Base-by-base conservation (phyloP, 2,329 filamentous ascomycete genomes). In the Acrocalymma vagum region DNA sequence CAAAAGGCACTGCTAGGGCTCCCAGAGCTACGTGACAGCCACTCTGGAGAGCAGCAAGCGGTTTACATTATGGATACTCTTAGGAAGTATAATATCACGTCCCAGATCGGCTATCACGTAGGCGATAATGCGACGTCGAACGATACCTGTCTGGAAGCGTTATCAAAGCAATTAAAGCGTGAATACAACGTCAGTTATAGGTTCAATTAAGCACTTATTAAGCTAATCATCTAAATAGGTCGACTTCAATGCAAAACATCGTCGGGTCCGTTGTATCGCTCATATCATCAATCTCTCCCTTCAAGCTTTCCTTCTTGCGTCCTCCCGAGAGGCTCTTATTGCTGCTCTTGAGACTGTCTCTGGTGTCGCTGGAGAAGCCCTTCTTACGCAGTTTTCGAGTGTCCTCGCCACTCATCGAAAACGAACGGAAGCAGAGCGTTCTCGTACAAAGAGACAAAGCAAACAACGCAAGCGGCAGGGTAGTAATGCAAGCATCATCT, bases 201-300 rank as follows among this genome's bases (percentile, higher is more conserved):
- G n/a, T n/a, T n/a, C n/a, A n/a, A n/a, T n/a, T n/a, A n/a, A n/a
- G n/a, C n/a, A n/a, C n/a, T n/a, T n/a, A n/a, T n/a, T n/a, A n/a
- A n/a, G n/a, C n/a, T n/a, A n/a, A n/a, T n/a, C n/a, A n/a, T 35
- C 17, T 22, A 15, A 37, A 22, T 27, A 37, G 33, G 16, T 29
- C 22, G 18, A 37, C 9, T 37, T 17, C 16, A 23, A 42, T 16
- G 4, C 23, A 15, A 42, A 35, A 35, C 10, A 8, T 14, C 31
- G 25, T 23, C 31, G 30, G 8, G 24, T 42, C 22, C 17, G 22
- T 10, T 42, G 24, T 24, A 42, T 42, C 20, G 26, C 7, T 13
- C 16, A 42, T 30, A 42, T 42, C 13, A 34, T 42, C 18, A 42
- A 35, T 35, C 31, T 42, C 23, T 42, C 38, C 26, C 31, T 42